These are phyloP conservation scores for Coemansia aciculifera DNA, from an alignment of 192 early-diverging fungal genomes.

Conservation along the genomic window DNA sequence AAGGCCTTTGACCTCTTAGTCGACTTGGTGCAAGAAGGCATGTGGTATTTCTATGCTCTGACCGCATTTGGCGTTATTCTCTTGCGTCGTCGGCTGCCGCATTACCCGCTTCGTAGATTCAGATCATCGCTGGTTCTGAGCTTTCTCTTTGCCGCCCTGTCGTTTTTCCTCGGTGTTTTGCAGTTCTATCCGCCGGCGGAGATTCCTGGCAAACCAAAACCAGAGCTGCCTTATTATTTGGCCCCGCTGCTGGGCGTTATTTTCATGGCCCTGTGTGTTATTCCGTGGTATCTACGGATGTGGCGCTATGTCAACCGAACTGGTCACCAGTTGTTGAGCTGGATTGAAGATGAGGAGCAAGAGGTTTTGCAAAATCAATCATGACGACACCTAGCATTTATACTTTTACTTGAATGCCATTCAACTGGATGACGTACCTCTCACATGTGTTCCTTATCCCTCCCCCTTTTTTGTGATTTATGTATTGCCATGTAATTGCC, in stretches of 20 bases:
- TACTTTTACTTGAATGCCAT: background rate
- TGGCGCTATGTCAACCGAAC: slow-evolving; percentile 38
- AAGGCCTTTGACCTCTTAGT: slow-evolving; percentile 61
- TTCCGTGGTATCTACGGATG: slow-evolving; percentile 52
- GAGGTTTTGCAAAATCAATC: slow-evolving; percentile 33
- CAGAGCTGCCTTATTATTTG: slow-evolving; percentile 39
- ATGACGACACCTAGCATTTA: background rate
- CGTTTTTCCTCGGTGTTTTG: slow-evolving; percentile 34
- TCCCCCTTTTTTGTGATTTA: background rate
- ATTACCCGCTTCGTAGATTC: slow-evolving; percentile 41
- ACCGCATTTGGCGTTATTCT: slow-evolving; percentile 59
- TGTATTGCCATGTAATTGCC: background rate
- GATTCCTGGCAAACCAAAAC: slow-evolving; percentile 34
- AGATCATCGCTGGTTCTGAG: slow-evolving; percentile 38
- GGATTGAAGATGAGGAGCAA: slow-evolving; percentile 49
- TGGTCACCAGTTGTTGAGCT: slow-evolving; percentile 37
- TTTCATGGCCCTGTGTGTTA: slow-evolving; percentile 36
- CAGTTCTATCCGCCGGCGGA: slow-evolving; percentile 53
- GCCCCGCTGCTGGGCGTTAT: slow-evolving; percentile 40
- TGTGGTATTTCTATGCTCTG: slow-evolving; percentile 61
- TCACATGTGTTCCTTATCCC: background rate
- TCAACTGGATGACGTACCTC: background rate
- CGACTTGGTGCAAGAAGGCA: slow-evolving; percentile 58
- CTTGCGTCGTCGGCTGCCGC: slow-evolving; percentile 43
- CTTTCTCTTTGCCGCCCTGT: slow-evolving; percentile 40